Percentiles rank a stretch among this genome's conserved stretches.
These are phyloP conservation scores for Hypoxylon sp. DNA, from an alignment of 2,329 filamentous ascomycete genomes.

Conservation along the genomic window DNA sequence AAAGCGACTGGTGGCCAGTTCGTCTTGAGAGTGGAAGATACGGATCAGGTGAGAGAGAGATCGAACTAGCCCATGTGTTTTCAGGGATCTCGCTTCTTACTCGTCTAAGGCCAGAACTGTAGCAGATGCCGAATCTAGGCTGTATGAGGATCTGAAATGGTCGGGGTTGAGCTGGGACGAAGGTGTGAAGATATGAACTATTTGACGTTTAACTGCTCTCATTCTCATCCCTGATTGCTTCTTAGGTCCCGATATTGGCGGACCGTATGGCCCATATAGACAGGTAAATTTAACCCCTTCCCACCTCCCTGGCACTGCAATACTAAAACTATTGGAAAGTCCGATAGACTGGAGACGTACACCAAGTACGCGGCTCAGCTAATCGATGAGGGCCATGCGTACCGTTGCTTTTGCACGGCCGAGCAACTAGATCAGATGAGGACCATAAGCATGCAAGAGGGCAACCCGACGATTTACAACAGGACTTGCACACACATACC, in stretches of 20 bases:
- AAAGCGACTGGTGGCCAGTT: conserved; percentile 91
- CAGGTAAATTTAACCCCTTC: conserved; percentile 65
- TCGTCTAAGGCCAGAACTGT: conserved; percentile 78
- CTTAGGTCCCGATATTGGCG: conserved; percentile 80
- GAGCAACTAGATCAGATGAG: conserved; percentile 77
- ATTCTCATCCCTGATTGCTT: conserved; percentile 26
- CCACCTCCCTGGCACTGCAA: background rate
- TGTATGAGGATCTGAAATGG: conserved; percentile 88
- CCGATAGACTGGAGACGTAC: conserved; percentile 81
- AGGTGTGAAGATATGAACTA: conserved; percentile 60
- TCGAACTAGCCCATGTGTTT: background rate
- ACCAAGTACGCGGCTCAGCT: conserved; percentile 75
- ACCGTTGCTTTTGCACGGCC: conserved; percentile 90
- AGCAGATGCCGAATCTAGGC: conserved; percentile 78
- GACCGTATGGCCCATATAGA: conserved; percentile 85
- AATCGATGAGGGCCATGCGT: conserved; percentile 78
- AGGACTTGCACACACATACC: conserved; percentile 78
- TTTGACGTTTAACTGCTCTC: background rate
- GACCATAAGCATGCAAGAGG: conserved; percentile 67
- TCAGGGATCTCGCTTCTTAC: conserved; percentile 10
- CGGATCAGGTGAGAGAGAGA: conserved; percentile 83
- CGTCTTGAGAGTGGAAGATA: conserved; percentile 91
- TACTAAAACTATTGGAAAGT: conserved; percentile 61
- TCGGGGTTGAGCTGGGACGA: conserved; percentile 94
- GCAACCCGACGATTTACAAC: conserved; percentile 61